Percentiles rank a stretch among this genome's conserved stretches.
phyloP scores from a whole-genome alignment of 2,329 filamentous ascomycete species.

The Stemphylium vesicarium region DNA sequence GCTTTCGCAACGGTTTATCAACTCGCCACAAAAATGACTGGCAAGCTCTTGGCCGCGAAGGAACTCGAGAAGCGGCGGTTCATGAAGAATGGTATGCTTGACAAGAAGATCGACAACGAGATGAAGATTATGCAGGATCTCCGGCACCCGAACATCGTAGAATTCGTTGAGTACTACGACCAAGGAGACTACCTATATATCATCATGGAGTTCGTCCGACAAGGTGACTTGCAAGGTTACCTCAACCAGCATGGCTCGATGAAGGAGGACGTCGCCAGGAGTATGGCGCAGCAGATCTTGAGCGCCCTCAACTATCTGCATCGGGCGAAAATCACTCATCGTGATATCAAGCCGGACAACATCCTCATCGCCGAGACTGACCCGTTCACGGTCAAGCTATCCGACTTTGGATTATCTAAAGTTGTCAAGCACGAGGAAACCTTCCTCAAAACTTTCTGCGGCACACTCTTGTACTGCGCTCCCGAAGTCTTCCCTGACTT shows the following conservation, averaged over 20 bases:
- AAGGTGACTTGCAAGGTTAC: conserved; percentile 81
- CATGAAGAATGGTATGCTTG: conserved; percentile 88
- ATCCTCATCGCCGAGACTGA: conserved; percentile 79
- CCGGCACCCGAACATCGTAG: conserved; percentile 86
- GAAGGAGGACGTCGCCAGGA: conserved; percentile 70
- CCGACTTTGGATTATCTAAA: conserved; percentile 96
- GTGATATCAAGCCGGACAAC: conserved; percentile 99
- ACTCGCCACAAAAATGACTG: conserved; percentile 83
- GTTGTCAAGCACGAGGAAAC: conserved; percentile 89
- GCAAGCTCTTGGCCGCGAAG: conserved; percentile 85
- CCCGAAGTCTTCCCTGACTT: conserved; percentile 94
- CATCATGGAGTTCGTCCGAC: conserved; percentile 91
- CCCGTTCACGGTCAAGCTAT: conserved; percentile 85
- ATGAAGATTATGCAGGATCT: conserved; percentile 93
- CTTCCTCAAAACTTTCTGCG: conserved; percentile 94
- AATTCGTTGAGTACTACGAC: conserved; percentile 88
- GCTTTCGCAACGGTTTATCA: conserved; percentile 95
- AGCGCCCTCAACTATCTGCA: conserved; percentile 88
- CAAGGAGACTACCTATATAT: conserved; percentile 84
- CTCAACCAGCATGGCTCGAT: conserved; percentile 68
- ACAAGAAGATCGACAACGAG: conserved; percentile 94
- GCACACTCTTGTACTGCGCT: conserved; percentile 92
- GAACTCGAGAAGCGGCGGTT: conserved; percentile 92
- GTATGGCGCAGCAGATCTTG: conserved; percentile 77
- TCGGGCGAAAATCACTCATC: conserved; percentile 86